Evolutionary conservation across 2,329 filamentous ascomycete species (phyloP), one percentile per base, ranked within the genome.

Genomic region (Colletotrichum tabaci): DNA sequence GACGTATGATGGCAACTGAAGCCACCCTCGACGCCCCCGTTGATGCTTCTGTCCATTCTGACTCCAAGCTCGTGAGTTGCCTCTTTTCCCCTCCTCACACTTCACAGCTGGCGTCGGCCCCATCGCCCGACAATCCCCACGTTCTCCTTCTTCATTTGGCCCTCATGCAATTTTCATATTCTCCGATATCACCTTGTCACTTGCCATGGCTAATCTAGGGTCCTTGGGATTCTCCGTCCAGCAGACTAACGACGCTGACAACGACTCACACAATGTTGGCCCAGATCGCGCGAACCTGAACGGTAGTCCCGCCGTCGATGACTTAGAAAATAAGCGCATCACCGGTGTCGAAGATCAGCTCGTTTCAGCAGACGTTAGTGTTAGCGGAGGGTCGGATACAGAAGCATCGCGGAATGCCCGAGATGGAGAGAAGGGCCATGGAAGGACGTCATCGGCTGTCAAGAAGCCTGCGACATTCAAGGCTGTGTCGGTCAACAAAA

Each of bases 401-500:
- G 93, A 95, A 79, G 89, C 90, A 75, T 91, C 91, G 73, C 89
- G 89, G 77, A 84, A 84, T 61, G 89, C 89, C 81, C 75, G 88
- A 73, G 87, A 88, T 79, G 88, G 85, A 70, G 86, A 88, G 67
- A 90, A 88, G 76, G 86, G 87, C 60, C 89, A 94, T 79, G 83
- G 83, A 72, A 90, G 89, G 70, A 85, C 85, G 10, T 84, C 86
- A 74, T 87, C 91, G 73, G 78, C 91, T 4, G 85, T 91, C 74
- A 95, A 93, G 87, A 96, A 94, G 81, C 91, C 91, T 23, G 84
- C 91, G 21, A 92, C 91, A 15, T 96, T 97, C 87, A 97, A 96
- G 82, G 90, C 94, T 21, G 92, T 96, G 58, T 95, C 93, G 6
- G 93, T 96, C 75, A 96, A 95, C 75, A 95, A 93, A 82, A 94